Base-by-base conservation (phyloP, 1,284 basidiomycete genomes). In the Ceratobasidium sp. region DNA sequence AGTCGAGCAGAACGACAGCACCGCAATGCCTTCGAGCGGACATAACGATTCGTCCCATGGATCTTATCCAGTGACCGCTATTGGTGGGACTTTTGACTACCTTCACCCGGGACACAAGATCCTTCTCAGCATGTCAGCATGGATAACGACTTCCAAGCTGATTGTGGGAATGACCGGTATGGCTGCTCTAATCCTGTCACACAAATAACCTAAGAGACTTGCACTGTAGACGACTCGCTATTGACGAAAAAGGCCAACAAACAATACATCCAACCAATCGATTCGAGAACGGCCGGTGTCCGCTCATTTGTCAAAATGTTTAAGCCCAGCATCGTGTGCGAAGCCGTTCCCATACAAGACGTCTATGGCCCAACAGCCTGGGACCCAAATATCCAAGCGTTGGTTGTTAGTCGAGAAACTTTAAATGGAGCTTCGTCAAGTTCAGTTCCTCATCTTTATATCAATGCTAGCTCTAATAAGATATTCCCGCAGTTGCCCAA, bases 71-170 rank as follows among this genome's bases (percentile, higher is more conserved):
- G 86, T 94, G 64, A 90, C 92, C 39, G 91, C 89, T 83, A 81
- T 93, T 10, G 93, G 93, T 39, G 93, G 93, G 12, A 99, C 97
- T 0, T 99, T 99, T 84, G 97, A 99, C 85, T 98, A 99, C 84
- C 90, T 99, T 20, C 97, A 99, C 84, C 92, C 96, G 1, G 97
- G 97, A 0, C 97, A 99, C 88, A 99, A 99, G 87, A 97, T 99
- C 79, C 90, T 99, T 51, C 90, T 99, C 5, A 95, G 95, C 82
- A 96, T 98, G 91, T 93, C 91, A 9, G 91, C 94, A 1, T 96
- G 95, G 88, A 91, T 98, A 78, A 89, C 96, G 0, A 85, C 86
- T 64, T 85, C 89, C 80, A 96, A 95, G 84, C 86, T 99, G 82
- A 95, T 99, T 80, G 91, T 98, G 76, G 98, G 98, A 4, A 88